Conservation (phyloP, 352 stramenopile species). For the Sclerospora graminicola region DNA sequence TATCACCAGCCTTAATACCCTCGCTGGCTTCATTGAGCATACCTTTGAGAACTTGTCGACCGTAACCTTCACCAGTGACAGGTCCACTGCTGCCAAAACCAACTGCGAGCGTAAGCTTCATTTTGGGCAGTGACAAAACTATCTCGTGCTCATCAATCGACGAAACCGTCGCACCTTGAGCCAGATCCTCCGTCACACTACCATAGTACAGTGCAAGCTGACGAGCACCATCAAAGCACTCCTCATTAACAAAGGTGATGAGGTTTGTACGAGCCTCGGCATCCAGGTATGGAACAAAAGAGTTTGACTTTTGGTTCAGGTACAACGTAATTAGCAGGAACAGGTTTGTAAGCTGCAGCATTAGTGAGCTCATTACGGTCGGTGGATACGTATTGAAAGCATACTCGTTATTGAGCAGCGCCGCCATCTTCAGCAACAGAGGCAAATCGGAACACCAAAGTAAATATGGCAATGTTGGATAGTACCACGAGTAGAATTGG, state of each 20-base stretch:
- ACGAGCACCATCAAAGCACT: slow-evolving; percentile 63
- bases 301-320: slow-evolving; percentile 48
- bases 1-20: slow-evolving; percentile 49
- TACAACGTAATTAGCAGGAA: slow-evolving; percentile 77
- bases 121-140: slow-evolving; percentile 60
- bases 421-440: slow-evolving; percentile 75
- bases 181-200: slow-evolving; percentile 69
- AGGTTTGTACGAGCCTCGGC: slow-evolving; percentile 58
- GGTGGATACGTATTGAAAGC: slow-evolving; percentile 96
- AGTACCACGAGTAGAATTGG: slow-evolving; percentile 97
- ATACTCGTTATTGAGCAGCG: slow-evolving; percentile 72
- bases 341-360: slow-evolving; percentile 89
- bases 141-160: slow-evolving; percentile 82
- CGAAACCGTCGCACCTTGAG: slow-evolving; percentile 38
- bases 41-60: slow-evolving; percentile 44
- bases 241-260: slow-evolving; percentile 64
- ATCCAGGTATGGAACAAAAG: slow-evolving; percentile 71
- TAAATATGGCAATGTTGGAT: slow-evolving; percentile 91
- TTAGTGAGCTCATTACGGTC: slow-evolving; percentile 81
- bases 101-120: slow-evolving; percentile 76
- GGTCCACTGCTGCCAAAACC: slow-evolving; percentile 72
- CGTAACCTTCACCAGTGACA: slow-evolving; percentile 65
- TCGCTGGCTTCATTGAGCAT: slow-evolving; percentile 61
- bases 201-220: slow-evolving; percentile 77
- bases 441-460: slow-evolving; percentile 86